Base-by-base conservation (phyloP, 139 green algal genomes). In the Tetratostichococcus sp. region DNA sequence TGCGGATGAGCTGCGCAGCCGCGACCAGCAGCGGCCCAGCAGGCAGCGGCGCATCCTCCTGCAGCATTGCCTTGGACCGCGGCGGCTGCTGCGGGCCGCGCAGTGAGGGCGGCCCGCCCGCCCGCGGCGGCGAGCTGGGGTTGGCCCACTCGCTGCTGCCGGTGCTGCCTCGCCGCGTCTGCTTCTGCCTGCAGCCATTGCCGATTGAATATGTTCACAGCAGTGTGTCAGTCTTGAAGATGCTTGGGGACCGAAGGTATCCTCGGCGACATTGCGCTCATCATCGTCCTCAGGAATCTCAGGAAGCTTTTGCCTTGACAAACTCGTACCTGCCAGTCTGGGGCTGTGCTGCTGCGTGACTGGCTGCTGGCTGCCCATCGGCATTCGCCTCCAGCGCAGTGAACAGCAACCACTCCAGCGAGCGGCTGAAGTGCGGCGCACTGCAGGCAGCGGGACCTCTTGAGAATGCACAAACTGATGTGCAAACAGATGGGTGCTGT, bases 371-470 rank as follows among this genome's bases (percentile, higher is more conserved):
- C n/a, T n/a, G 66, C 14, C 50, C 30, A 43, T 85, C 82, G 2
- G 77, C 77, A 35, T 98, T 86, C 30, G 88, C 74, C 57, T 98
- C 93, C 66, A 98, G 86, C 0, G 93, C 78, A 0, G 93, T 97
- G 87, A 97, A 98, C 17, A 98, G 86, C 74, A 98, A 87, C 95
- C 95, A 98, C 82, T 98, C 94, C 67, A 98, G 82, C 23, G 92
- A 97, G 35, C 91, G 81, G 0, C 85, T 80, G 79, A 98, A 97
- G 81, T 97, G 89, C 0, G 90, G 91, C 0, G 87, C 91, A 28
- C 75, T 58, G 57, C 30, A 59, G 66, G 25, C 28, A 33, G 42
- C 26, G 30, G 28, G 1, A 26, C 69, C 11, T 6, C 39, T 6
- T n/a, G n/a, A n/a, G n/a, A 65, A 2, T 11, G 34, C 1, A 31